Conservation (phyloP, 345 rosid genomes). For the Brassica carinata region DNA sequence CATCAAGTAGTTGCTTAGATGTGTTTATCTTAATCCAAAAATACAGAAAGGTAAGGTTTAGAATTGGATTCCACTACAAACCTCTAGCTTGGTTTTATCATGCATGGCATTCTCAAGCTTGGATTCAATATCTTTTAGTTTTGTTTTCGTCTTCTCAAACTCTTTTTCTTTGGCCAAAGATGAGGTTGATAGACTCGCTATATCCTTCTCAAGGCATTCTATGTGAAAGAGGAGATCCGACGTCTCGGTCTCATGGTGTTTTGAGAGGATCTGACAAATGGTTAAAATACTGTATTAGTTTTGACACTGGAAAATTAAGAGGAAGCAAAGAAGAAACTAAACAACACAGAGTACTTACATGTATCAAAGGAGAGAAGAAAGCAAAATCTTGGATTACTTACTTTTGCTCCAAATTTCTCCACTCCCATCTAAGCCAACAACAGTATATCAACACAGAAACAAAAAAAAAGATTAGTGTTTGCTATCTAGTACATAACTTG, state of each 20-base stretch:
- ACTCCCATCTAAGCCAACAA: too few species aligned
- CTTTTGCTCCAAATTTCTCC: too few species aligned
- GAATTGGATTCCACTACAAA: slow-evolving; percentile 23
- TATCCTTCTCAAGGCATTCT: slow-evolving; percentile 70
- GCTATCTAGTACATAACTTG: too few species aligned
- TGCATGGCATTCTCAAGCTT: slow-evolving; percentile 82
- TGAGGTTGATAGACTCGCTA: slow-evolving; percentile 57
- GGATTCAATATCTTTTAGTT: slow-evolving; percentile 78
- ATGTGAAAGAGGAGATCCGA: slow-evolving; percentile 54
- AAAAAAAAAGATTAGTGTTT: too few species aligned
- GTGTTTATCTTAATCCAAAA: background rate
- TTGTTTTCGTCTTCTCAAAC: slow-evolving; percentile 73
- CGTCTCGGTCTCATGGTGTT: slow-evolving; percentile 59
- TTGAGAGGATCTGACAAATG: slow-evolving; percentile 53
- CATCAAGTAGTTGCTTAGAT: slow-evolving; percentile 10
- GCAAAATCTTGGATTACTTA: slow-evolving; percentile 48
- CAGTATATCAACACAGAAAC: too few species aligned
- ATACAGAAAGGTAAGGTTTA: background rate
- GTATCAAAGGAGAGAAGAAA: slow-evolving; percentile 42
- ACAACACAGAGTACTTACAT: slow-evolving; percentile 53
- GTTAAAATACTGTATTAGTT: slow-evolving; percentile 19
- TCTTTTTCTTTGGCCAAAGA: slow-evolving; percentile 81
- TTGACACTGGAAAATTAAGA: background rate
- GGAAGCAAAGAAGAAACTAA: background rate
- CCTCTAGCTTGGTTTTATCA: slow-evolving; percentile 98